A percentile compares a stretch with the other conserved stretches of the same genome.
These are phyloP conservation scores for Dactylella cylindrospora DNA, from an alignment of 2,329 filamentous ascomycete species.

Conservation along the genomic window DNA sequence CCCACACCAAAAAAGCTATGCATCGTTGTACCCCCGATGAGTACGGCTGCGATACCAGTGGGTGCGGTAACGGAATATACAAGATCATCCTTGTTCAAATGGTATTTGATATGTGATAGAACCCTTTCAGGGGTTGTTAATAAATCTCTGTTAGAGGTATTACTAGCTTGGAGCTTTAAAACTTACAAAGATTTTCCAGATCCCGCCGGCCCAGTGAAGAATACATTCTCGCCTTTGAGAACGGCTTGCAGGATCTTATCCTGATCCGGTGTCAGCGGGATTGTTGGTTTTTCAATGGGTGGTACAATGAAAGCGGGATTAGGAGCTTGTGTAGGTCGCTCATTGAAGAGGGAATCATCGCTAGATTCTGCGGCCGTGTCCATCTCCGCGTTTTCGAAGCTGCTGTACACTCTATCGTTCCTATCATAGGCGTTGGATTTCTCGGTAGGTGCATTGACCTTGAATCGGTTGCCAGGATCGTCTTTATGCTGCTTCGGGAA, in stretches of 20 bases:
- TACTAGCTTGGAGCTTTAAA: not conserved
- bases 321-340: too few relatives aligned
- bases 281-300: slow-evolving; percentile 4
- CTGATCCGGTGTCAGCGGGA: slow-evolving; percentile 57
- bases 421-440: not conserved
- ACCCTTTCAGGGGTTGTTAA: not conserved
- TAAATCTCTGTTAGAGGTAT: not conserved
- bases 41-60: slow-evolving; percentile 62
- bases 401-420: not conserved
- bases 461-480: too few relatives aligned
- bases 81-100: slow-evolving; percentile 11
- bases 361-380: not conserved
- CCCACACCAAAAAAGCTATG: slow-evolving; percentile 63
- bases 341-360: too few relatives aligned
- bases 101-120: slow-evolving; percentile 28
- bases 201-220: slow-evolving; percentile 66
- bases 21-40: slow-evolving; percentile 61
- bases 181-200: slow-evolving; percentile 59
- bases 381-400: not conserved
- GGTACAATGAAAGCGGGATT: not conserved
- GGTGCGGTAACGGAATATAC: slow-evolving; percentile 61
- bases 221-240: slow-evolving; percentile 60
- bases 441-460: not conserved
- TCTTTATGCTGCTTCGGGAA: not conserved
- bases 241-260: slow-evolving; percentile 58